These are phyloP conservation scores for Stephania cephalantha DNA, from an alignment of 164 flowering plant species.

Conservation along the genomic window DNA sequence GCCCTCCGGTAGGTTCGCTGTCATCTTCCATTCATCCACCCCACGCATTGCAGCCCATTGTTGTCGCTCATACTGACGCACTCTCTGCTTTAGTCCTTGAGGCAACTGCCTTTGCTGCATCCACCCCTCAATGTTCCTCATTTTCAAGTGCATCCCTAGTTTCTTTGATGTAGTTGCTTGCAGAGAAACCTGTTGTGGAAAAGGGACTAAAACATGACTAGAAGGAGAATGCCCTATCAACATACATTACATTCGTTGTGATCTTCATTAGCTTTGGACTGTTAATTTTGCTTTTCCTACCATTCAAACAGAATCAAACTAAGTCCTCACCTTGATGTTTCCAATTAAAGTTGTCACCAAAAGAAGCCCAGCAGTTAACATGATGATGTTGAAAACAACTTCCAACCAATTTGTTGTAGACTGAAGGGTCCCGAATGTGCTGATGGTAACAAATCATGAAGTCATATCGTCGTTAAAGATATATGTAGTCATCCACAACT, in stretches of 20 bases:
- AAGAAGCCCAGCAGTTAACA: constrained; percentile 76
- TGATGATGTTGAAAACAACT: constrained; percentile 80
- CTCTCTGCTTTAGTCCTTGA: constrained; percentile 63
- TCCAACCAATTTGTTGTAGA: constrained; percentile 95
- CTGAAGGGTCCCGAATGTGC: constrained; percentile 91
- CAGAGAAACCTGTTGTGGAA: constrained; percentile 24
- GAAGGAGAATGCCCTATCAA: neutral
- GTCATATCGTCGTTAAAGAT: neutral
- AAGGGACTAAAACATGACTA: neutral
- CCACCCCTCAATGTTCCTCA: constrained; percentile 98
- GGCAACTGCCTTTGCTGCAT: constrained; percentile 78
- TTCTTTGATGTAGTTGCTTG: constrained; percentile 78
- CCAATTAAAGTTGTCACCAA: constrained; percentile 94
- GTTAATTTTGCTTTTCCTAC: neutral
- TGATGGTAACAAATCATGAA: constrained; percentile 17
- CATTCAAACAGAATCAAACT: neutral
- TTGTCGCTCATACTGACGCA: constrained; percentile 80
- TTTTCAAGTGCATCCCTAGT: constrained; percentile 85
- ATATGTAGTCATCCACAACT: neutral
- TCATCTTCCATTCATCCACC: constrained; percentile 83
- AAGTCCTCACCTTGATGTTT: constrained; percentile 70
- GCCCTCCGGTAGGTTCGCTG: constrained; percentile 83
- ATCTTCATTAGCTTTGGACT: neutral
- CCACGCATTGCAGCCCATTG: constrained; percentile 98
- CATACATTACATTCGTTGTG: neutral